A percentile compares a stretch with the other conserved stretches of the same genome.
These are phyloP conservation scores for Botrytis fragariae DNA, from an alignment of 2,329 filamentous ascomycete genomes.

Conservation along the genomic window DNA sequence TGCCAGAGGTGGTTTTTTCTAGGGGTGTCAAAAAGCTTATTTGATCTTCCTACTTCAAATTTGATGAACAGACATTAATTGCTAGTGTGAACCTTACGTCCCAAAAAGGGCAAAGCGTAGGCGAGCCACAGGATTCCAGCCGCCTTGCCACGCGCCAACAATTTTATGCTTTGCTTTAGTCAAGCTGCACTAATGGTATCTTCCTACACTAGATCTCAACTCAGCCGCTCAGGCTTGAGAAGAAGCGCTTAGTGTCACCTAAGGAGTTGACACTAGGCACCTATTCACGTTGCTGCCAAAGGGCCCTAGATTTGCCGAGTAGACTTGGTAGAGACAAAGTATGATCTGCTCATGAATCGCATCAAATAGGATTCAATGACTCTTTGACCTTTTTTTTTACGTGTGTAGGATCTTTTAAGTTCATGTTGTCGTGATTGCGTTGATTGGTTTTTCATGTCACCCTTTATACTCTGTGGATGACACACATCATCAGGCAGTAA, in stretches of 20 bases:
- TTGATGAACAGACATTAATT: constrained; percentile 12
- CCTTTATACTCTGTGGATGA: background rate
- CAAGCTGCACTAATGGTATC: background rate
- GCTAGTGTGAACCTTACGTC: background rate
- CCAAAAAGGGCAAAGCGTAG: background rate
- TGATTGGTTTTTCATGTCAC: background rate
- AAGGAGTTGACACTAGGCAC: background rate
- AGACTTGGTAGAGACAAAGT: constrained; percentile 1
- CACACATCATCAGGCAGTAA: background rate
- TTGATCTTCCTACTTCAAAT: background rate
- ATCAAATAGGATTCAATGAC: background rate
- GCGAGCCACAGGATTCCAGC: background rate
- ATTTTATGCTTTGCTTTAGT: constrained; percentile 8
- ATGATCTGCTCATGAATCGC: background rate
- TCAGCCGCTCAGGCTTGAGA: background rate
- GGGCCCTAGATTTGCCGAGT: background rate
- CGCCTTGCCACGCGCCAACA: background rate
- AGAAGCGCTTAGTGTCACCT: background rate
- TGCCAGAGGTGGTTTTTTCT: background rate
- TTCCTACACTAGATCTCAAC: background rate
- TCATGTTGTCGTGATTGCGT: background rate
- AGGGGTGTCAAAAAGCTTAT: constrained; percentile 10
- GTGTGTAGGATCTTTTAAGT: background rate
- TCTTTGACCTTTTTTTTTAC: background rate
- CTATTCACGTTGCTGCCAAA: background rate